Evolutionary conservation across 495 filamentous ascomycete species (phyloP).

Genomic region (Neurospora sp.): DNA sequence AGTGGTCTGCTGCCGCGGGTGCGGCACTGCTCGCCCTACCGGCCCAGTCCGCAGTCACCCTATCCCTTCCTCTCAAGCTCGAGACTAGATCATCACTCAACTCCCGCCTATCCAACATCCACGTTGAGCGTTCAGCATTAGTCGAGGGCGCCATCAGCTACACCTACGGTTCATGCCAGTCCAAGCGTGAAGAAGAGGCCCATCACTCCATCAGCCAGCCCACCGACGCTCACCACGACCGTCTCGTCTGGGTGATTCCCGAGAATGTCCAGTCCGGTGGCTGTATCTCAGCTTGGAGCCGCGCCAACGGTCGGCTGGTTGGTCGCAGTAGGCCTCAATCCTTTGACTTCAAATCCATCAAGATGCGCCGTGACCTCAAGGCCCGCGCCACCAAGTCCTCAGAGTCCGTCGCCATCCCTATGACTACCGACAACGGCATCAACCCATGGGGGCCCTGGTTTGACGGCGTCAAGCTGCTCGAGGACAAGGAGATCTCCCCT

Average conservation of each 20-base stretch:
- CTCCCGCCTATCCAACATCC: slow-evolving; percentile 36
- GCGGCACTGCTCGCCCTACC: slow-evolving; percentile 1
- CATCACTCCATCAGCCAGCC: slow-evolving; percentile 24
- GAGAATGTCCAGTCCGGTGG: slow-evolving; percentile 31
- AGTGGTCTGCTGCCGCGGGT: not conserved
- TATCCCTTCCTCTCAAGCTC: slow-evolving; percentile 24
- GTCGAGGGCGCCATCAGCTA: slow-evolving; percentile 24
- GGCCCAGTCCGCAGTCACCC: not conserved
- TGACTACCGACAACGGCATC: slow-evolving; percentile 39
- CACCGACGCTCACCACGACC: slow-evolving; percentile 12
- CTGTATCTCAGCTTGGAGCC: slow-evolving; percentile 46
- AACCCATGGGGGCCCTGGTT: slow-evolving; percentile 61
- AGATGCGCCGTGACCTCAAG: not conserved
- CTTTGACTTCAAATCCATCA: slow-evolving; percentile 4
- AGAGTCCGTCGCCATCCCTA: slow-evolving; percentile 21
- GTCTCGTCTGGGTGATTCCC: slow-evolving; percentile 46
- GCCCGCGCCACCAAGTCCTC: not conserved
- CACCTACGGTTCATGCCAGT: slow-evolving; percentile 31
- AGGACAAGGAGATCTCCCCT: slow-evolving; percentile 40
- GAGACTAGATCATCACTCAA: slow-evolving; percentile 26
- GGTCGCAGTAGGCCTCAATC: slow-evolving; percentile 34
- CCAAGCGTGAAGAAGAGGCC: slow-evolving; percentile 8
- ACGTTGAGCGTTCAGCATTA: slow-evolving; percentile 22
- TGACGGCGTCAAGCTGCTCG: slow-evolving; percentile 53
- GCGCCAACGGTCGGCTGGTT: slow-evolving; percentile 22